Evolutionary conservation across 1,284 basidiomycete species (phyloP).

Genomic region (Papiliotrema fonsecae): DNA sequence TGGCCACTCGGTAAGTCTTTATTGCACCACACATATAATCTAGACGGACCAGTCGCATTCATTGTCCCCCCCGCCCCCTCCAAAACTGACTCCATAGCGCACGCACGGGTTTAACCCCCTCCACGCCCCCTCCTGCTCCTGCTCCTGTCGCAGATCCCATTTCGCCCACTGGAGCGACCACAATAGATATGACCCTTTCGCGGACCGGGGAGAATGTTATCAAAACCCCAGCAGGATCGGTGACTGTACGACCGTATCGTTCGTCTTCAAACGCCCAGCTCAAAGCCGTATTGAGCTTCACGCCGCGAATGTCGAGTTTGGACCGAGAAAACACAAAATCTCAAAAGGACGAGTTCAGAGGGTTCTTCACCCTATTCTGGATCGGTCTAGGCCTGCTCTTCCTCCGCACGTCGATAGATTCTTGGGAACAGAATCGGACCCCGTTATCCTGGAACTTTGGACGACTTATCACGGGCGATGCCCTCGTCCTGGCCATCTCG

Average conservation of each 20-base stretch:
- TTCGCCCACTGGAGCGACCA: not conserved
- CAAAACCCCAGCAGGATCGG: slow-evolving; percentile 33
- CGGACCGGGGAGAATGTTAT: slow-evolving; percentile 28
- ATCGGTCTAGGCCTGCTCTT: slow-evolving; percentile 69
- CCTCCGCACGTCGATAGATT: slow-evolving; percentile 66
- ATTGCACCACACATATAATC: too few species aligned
- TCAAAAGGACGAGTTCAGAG: slow-evolving; percentile 78
- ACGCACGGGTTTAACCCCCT: not conserved
- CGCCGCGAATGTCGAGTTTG: slow-evolving; percentile 75
- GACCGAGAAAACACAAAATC: slow-evolving; percentile 72
- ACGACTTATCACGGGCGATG: slow-evolving; percentile 81
- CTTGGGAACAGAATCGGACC: slow-evolving; percentile 70
- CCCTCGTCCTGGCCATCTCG: slow-evolving; percentile 71
- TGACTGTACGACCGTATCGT: slow-evolving; percentile 42
- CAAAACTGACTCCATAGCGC: not conserved
- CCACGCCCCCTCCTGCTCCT: not conserved
- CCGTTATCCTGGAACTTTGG: slow-evolving; percentile 79
- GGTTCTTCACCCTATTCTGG: slow-evolving; percentile 91
- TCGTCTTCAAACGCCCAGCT: slow-evolving; percentile 38
- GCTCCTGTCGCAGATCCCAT: too few species aligned
- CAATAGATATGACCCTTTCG: slow-evolving; percentile 30
- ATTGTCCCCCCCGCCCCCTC: too few species aligned
- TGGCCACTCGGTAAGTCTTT: not conserved
- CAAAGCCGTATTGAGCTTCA: slow-evolving; percentile 69
- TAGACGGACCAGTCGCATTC: too few species aligned